phyloP scores from a whole-genome alignment of 2,329 filamentous ascomycete genomes.

The Macrophomina tecta region DNA sequence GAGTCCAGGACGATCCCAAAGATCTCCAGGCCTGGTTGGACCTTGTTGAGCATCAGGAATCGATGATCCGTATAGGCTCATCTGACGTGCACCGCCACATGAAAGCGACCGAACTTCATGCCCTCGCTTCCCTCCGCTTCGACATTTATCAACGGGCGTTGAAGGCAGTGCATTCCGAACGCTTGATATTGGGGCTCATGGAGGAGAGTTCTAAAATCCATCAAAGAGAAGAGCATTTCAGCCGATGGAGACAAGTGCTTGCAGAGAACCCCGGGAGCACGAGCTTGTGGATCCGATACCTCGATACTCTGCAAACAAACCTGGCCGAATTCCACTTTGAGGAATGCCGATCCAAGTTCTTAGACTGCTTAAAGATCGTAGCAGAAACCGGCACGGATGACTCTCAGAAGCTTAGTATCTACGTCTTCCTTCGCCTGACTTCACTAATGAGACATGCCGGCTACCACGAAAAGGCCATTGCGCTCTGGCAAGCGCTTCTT shows the following conservation, averaged over 20 bases:
- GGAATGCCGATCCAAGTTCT: constrained; percentile 64
- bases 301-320: constrained; percentile 74
- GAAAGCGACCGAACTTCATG: constrained; percentile 67
- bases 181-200: constrained; percentile 72
- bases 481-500: constrained; percentile 81
- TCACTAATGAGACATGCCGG: constrained; percentile 77
- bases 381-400: constrained; percentile 36
- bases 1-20: constrained; percentile 68
- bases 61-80: constrained; percentile 62
- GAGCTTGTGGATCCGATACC: constrained; percentile 73
- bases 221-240: constrained; percentile 65
- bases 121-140: constrained; percentile 79
- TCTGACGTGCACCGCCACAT: constrained; percentile 45
- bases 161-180: constrained; percentile 57
- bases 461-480: constrained; percentile 76
- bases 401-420: constrained; percentile 56
- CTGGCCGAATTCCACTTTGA: constrained; percentile 73
- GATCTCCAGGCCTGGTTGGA: constrained; percentile 77
- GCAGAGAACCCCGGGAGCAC: constrained; percentile 63
- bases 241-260: constrained; percentile 70
- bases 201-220: constrained; percentile 76
- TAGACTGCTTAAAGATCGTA: constrained; percentile 61
- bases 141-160: constrained; percentile 81
- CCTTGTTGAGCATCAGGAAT: constrained; percentile 79
- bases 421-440: constrained; percentile 77